These are phyloP conservation scores for Pseudozyma tsukubaensis DNA, from an alignment of 1,284 basidiomycete species.

Conservation along the genomic window DNA sequence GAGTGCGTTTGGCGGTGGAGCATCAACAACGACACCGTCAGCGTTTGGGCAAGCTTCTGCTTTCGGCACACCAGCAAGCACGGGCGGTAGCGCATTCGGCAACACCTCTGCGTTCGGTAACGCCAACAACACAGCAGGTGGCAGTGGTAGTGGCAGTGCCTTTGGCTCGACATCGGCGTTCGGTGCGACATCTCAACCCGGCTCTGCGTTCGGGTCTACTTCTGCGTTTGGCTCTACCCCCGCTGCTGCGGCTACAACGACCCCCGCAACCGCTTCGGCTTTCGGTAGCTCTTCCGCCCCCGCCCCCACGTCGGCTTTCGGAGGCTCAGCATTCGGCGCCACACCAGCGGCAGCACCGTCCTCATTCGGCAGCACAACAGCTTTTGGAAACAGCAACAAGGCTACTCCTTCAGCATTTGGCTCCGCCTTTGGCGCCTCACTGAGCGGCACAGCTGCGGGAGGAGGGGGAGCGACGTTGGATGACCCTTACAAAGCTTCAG, in stretches of 20 bases:
- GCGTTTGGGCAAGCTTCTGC: slow-evolving; percentile 19
- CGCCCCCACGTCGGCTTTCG: neutral
- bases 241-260: neutral
- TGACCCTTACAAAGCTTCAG: slow-evolving; percentile 25
- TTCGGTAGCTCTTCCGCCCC: slow-evolving; percentile 11
- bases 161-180: too few relatives aligned
- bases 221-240: slow-evolving; percentile 18
- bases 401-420: slow-evolving; percentile 14
- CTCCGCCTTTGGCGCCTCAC: neutral
- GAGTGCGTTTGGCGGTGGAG: slow-evolving; percentile 1
- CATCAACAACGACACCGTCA: neutral
- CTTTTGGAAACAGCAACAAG: neutral
- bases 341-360: neutral
- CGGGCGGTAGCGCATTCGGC: slow-evolving; percentile 18
- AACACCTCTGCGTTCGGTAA: slow-evolving; percentile 17
- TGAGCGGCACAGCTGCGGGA: neutral
- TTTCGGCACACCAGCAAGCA: too few relatives aligned
- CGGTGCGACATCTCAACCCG: neutral
- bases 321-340: slow-evolving; percentile 16
- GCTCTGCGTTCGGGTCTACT: slow-evolving; percentile 7
- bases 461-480: neutral
- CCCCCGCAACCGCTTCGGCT: slow-evolving; percentile 14
- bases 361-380: neutral
- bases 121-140: slow-evolving; percentile 2
- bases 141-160: too few relatives aligned